A percentile compares a stretch with the other conserved stretches of the same genome.
Evolutionary conservation across 2,329 filamentous ascomycete species (phyloP).

Genomic region (Alternaria rosae): DNA sequence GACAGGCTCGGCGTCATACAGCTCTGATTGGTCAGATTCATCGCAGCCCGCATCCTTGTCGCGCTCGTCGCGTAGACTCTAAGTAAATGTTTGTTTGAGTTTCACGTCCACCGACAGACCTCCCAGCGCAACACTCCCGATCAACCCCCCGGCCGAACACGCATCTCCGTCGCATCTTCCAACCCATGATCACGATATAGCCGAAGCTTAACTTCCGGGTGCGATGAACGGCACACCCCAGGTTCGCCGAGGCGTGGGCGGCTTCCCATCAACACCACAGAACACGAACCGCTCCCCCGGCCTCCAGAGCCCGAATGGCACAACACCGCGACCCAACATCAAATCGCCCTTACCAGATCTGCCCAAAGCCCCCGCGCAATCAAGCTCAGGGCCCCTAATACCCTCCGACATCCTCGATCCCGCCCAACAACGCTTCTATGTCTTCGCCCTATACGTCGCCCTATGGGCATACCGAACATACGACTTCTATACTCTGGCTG

Average conservation of each 20-base stretch:
- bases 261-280: slow-evolving; percentile 76
- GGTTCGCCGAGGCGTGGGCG: slow-evolving; percentile 73
- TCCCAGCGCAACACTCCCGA: slow-evolving; percentile 14
- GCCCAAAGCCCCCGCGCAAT: slow-evolving; percentile 30
- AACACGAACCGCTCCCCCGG: slow-evolving; percentile 51
- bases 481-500: slow-evolving; percentile 80
- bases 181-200: slow-evolving; percentile 29
- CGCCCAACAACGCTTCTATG: slow-evolving; percentile 88
- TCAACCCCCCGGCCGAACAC: slow-evolving; percentile 10
- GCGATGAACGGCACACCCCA: slow-evolving; percentile 83
- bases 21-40: slow-evolving; percentile 28
- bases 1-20: slow-evolving; percentile 14
- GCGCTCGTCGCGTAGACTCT: slow-evolving; percentile 31
- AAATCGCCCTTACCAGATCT: slow-evolving; percentile 44
- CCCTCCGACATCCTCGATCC: slow-evolving; percentile 84
- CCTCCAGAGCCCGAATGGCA: slow-evolving; percentile 31
- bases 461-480: slow-evolving; percentile 85
- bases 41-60: slow-evolving; percentile 29
- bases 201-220: slow-evolving; percentile 52
- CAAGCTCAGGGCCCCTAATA: slow-evolving; percentile 69
- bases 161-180: neutral
- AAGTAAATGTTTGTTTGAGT: slow-evolving; percentile 39
- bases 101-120: slow-evolving; percentile 17
- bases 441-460: slow-evolving; percentile 77
- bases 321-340: slow-evolving; percentile 44